These are phyloP conservation scores for Rhypophila decipiens DNA, from an alignment of 495 filamentous ascomycete species.

Conservation along the genomic window DNA sequence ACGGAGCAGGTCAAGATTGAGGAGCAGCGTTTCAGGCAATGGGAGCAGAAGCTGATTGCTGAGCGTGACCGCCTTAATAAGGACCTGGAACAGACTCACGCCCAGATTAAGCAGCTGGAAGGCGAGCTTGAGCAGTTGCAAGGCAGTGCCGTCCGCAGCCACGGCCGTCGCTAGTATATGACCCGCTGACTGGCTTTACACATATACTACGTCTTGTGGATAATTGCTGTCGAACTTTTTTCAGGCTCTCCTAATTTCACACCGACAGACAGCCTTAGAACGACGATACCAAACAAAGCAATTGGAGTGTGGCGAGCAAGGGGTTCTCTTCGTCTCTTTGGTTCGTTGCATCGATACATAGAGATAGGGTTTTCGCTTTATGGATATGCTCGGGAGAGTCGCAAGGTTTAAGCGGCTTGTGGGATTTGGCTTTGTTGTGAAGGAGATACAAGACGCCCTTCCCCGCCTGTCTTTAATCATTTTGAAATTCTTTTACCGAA, in stretches of 20 bases:
- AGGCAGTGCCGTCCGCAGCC: conserved; percentile 84
- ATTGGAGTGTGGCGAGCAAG: too few relatives aligned
- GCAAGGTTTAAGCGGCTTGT: neutral
- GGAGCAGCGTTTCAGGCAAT: conserved; percentile 96
- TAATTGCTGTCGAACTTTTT: too few relatives aligned
- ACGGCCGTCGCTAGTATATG: conserved; percentile 92
- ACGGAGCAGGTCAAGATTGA: conserved; percentile 99
- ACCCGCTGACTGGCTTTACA: too few relatives aligned
- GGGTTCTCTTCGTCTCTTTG: too few relatives aligned
- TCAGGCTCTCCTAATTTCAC: too few relatives aligned
- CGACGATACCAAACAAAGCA: too few relatives aligned
- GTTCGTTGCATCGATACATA: too few relatives aligned
- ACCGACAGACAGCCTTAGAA: too few relatives aligned
- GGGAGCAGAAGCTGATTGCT: conserved; percentile 99
- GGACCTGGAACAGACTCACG: conserved; percentile 94
- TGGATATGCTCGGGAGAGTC: conserved; percentile 13
- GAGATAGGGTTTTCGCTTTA: too few relatives aligned
- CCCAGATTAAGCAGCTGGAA: conserved; percentile 95
- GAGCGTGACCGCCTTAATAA: conserved; percentile 99
- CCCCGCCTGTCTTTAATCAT: neutral
- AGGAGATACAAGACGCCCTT: neutral
- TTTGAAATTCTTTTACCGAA: neutral
- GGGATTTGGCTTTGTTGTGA: conserved; percentile 4
- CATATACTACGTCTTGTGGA: too few relatives aligned
- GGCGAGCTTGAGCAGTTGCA: conserved; percentile 89